Evolutionary conservation across 2,329 filamentous ascomycete genomes (phyloP), one percentile per base, ranked within the genome.

Genomic region (Colletotrichum salicis): DNA sequence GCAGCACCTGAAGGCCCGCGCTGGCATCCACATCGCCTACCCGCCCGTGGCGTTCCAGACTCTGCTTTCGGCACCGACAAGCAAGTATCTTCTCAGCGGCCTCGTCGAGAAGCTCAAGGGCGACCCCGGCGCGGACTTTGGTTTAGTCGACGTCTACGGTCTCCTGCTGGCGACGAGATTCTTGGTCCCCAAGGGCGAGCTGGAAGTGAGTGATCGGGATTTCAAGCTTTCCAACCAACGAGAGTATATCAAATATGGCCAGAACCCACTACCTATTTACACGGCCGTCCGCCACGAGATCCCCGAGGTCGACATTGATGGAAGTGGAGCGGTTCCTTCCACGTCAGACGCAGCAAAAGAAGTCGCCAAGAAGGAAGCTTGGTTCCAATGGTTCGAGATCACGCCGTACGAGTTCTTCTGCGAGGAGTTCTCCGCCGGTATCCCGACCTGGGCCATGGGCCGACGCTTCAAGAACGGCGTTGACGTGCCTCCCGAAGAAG

Each of bases 351-450:
- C 83, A 24, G 86, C 84, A 0, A 88, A 90, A 75, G 84, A 86
- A 74, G 80, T 84, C 62, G 84, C 88, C 12, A 90, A 83, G 77
- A 86, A 87, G 71, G 93, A 97, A 77, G 88, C 94, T 2, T 98
- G 95, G 94, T 99, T 98, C 77, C 96, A 99, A 77, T 98, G 96
- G 96, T 98, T 96, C 76, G 96, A 99, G 78, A 93, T 96, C 77
- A 97, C 94, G 0, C 96, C 96, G 0, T 98, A 97, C 78, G 96
- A 98, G 80, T 92, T 98, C 79, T 98, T 96, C 81, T 97, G 95
- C 76, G 96, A 98, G 81, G 96, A 98, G 78, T 91, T 97, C 62
- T 88, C 89, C 29, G 95, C 96, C 2, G 96, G 96, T 3, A 98
- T 99, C 72, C 96, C 96, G 0, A 97, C 94, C 0, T 99, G 96